phyloP scores from a whole-genome alignment of 2,329 filamentous ascomycete species.

The Sporothrix pseudoabietina region DNA sequence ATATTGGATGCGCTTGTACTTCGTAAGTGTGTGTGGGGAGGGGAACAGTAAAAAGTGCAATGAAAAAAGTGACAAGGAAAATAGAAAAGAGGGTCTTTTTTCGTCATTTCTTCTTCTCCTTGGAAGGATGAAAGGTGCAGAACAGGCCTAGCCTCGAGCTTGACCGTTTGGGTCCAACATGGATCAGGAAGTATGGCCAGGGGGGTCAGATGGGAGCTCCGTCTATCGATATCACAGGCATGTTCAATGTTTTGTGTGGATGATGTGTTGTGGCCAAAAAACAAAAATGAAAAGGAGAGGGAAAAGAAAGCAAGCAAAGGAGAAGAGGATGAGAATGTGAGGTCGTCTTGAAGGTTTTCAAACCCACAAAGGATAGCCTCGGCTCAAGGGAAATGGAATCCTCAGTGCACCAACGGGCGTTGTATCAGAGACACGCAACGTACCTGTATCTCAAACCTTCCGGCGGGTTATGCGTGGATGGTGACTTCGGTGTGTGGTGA shows the following conservation, averaged over 20 bases:
- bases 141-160: slow-evolving; percentile 13
- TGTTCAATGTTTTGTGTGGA: neutral
- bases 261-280: neutral
- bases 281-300: neutral
- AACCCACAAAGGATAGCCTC: neutral
- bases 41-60: neutral
- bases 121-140: neutral
- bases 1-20: neutral
- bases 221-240: neutral
- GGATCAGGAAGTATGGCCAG: slow-evolving; percentile 2
- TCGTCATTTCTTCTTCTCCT: neutral
- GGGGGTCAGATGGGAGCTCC: neutral
- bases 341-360: too few species aligned
- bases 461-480: neutral
- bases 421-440: neutral
- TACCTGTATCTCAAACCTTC: neutral
- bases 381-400: neutral
- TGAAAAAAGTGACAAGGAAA: neutral
- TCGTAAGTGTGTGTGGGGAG: slow-evolving; percentile 27
- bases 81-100: slow-evolving; percentile 6
- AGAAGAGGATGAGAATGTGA: neutral
- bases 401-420: neutral
- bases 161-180: slow-evolving; percentile 1
- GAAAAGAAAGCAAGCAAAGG: neutral
- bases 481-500: neutral